Base-by-base conservation (phyloP, 768 basidiomycete genomes). In the Tricholoma bakamatsutake region DNA sequence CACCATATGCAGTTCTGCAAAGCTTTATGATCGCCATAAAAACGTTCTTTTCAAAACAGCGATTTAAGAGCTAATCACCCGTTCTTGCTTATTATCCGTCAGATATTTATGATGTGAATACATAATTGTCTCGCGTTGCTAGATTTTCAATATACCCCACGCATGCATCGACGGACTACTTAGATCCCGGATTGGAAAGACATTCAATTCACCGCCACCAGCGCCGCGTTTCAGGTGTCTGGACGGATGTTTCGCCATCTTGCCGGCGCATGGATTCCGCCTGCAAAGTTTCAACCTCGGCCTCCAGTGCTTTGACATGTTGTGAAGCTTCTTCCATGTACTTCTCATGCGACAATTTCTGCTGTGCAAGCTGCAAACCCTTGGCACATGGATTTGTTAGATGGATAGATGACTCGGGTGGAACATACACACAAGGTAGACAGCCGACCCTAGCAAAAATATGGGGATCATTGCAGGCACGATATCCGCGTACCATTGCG, bases 401-500 rank as follows among this genome's bases (percentile, higher is more conserved):
- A 42, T n/a, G 24, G 11, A 15, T 30, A 27, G 33, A 49, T 50
- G 30, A 56, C 24, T 39, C 24, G 17, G 30, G 58, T 35, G 17
- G 39, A 50, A 27, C 4, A 8, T 47, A 62, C 76, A 47, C 65
- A 88, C 90, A 62, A 90, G 74, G 71, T 90, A 92, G 54, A 92
- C 79, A 8, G 84, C 87, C 51, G 88, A 90, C 15, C 89, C 90
- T 11, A 93, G 75, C 51, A 93, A 72, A 51, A 84, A 83, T 52
- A 93, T 73, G 8, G 90, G 90, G 49, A 91, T 71, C 88, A 91
- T 91, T 31, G 81, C 81, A 27, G 90, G 90, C 37, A 87, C 69
- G 49, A 85, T 76, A 52, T 82, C 78, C 43, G 81, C 73, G 68
- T 93, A 93, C 78, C 86, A 84, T 60, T 76, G 72, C 5, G 79